Base-by-base conservation (phyloP, 2,329 filamentous ascomycete genomes). In the Cercospora sp. region DNA sequence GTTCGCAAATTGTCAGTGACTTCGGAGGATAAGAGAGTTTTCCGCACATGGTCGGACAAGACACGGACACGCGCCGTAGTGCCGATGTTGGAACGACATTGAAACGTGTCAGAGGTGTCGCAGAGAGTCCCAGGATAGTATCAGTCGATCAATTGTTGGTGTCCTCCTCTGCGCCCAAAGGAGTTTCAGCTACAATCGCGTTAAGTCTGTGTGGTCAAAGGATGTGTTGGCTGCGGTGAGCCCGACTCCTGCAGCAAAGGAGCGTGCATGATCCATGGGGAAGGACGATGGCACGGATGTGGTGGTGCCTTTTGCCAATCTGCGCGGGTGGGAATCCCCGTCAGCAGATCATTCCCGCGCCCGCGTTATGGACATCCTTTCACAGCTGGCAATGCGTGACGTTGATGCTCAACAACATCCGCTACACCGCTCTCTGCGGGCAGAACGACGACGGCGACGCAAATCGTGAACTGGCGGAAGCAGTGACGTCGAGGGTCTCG, bases 21-120 rank as follows among this genome's bases (percentile, higher is more conserved):
- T 53, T 28, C 23, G 23, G 23, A 31, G 18, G 61, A 63, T 63
- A 57, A 42, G 48, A 31, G 36, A 10, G n/a, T 16, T 20, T 7
- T 16, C 45, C 61, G 61, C 61, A 63, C 45, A 63, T 63, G 61
- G 45, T 63, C 61, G 61, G 45, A 55, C 30, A 10, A n/a, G 18
- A 36, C 28, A 9, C 23, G 61, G 23, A 55, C 60, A 30, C 39
- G 60, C 33, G 36, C 36, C 60, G 42, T 10, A 20, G 3, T 12
- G 36, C 60, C 42, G 36, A 45, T 48, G 60, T 62, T 62, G 60
- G 39, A 45, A 48, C 36, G 60, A 48, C 60, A 45, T 48, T 58
- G 28, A 20, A 33, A 58, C 55, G 28, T 58, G 55, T 9, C 55
- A 18, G 8, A 58, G 30, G 13, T 58, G 55, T 33, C 8, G 55